Conservation (phyloP, 768 basidiomycete genomes). For the Lactarius sp. region DNA sequence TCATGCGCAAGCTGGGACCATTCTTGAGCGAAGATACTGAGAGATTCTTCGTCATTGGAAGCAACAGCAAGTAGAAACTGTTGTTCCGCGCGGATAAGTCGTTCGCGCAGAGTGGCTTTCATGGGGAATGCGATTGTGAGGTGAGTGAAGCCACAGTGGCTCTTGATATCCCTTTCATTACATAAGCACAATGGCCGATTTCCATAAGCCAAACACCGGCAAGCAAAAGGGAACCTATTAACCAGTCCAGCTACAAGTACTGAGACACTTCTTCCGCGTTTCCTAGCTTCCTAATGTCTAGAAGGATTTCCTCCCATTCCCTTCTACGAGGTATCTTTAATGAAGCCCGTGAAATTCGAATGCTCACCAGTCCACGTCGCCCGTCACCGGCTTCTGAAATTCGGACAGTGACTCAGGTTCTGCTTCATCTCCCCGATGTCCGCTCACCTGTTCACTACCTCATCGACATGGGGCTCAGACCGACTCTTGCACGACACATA, state of each 20-base stretch:
- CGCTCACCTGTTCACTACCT: background rate
- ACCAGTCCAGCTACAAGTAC: no score
- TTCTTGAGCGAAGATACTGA: background rate
- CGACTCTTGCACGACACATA: background rate
- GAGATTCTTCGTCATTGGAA: background rate
- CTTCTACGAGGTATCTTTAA: background rate
- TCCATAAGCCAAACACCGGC: background rate
- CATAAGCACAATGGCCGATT: slow-evolving; percentile 11
- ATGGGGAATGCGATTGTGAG: background rate
- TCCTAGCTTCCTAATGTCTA: background rate
- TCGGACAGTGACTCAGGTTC: background rate
- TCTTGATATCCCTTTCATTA: background rate
- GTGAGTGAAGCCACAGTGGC: no score
- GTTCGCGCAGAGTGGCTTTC: background rate
- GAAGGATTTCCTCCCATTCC: background rate
- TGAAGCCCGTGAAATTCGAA: background rate
- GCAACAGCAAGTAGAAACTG: slow-evolving; percentile 2
- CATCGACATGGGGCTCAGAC: slow-evolving; percentile 5
- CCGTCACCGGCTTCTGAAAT: background rate
- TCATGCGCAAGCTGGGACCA: slow-evolving; percentile 1
- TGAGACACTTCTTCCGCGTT: background rate
- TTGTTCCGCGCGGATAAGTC: slow-evolving; percentile 2
- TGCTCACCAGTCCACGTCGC: background rate
- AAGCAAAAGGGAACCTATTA: background rate
- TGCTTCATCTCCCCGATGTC: slow-evolving; percentile 4